Evolutionary conservation across 2,329 filamentous ascomycete genomes (phyloP), one percentile per base, ranked within the genome.

Genomic region (Fonsecaea monophora): DNA sequence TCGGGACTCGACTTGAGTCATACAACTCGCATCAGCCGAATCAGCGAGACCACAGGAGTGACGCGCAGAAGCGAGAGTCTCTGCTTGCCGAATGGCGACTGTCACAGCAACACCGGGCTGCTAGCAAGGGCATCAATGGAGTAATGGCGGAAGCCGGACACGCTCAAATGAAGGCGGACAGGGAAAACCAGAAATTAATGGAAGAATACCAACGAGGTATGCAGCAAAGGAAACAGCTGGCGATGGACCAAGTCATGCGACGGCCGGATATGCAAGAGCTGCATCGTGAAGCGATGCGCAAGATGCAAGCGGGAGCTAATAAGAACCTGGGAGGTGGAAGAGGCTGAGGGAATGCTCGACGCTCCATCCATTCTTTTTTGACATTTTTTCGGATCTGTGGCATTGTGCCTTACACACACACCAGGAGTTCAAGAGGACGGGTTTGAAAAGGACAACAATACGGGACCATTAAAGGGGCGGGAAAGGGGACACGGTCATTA

Each of bases 241-340:
- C 84, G 42, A 88, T 92, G 73, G 90, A 92, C 70, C 87, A 90
- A 76, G 85, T 87, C 70, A 95, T 96, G 90, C 84, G 92, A 62
- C 88, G 86, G 15, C 89, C 89, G 0, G 87, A 90, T 70, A 86
- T 96, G 82, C 82, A 91, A 60, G 90, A 91, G 54, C 85, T 89
- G 25, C 94, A 97, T 77, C 85, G 90, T 21, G 90, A 94, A 70
- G 91, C 90, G 0, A 85, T 97, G 86, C 84, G 90, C 69, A 89
- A 84, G 76, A 90, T 97, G 89, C 93, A 97, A 76, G 83, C 83
- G 13, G 78, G 80, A 57, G 86, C 84, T 0, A 86, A 85, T 68
- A 77, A 67, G 35, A 72, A 68, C 30, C 55, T 72, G 37, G 38
- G 61, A 55, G 54, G 34, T 21, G 63, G 60, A 8, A 59, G 53